A percentile compares a stretch with the other conserved stretches of the same genome.
These are phyloP conservation scores for Paramecium caudatum DNA, from an alignment of 73 alveolate genomes.

Conservation along the genomic window DNA sequence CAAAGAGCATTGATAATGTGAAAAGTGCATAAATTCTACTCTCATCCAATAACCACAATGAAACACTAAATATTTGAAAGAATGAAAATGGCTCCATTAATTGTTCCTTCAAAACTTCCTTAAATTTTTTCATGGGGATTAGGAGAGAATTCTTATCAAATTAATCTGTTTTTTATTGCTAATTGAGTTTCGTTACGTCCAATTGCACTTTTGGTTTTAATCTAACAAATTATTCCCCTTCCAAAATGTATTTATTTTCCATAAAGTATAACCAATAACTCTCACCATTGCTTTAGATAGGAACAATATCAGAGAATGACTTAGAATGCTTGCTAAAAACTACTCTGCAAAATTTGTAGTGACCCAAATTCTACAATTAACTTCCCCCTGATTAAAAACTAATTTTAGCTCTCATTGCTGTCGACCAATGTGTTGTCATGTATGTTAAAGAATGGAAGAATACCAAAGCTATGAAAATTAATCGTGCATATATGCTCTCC, in stretches of 20 bases:
- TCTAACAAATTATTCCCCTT: slow-evolving; percentile 41
- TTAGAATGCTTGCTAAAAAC: slow-evolving; percentile 30
- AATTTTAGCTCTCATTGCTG: slow-evolving; percentile 55
- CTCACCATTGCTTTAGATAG: background rate
- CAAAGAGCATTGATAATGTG: slow-evolving; percentile 91
- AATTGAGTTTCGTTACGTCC: background rate
- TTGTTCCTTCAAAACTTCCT: slow-evolving; percentile 73
- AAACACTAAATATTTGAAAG: slow-evolving; percentile 95
- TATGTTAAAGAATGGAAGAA: slow-evolving; percentile 64
- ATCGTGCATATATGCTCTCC: slow-evolving; percentile 47
- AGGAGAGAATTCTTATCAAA: slow-evolving; percentile 70
- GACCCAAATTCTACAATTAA: background rate
- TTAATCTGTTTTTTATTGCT: background rate
- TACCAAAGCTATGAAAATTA: slow-evolving; percentile 42
- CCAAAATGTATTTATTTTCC: slow-evolving; percentile 70
- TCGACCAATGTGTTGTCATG: slow-evolving; percentile 72
- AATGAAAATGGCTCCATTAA: slow-evolving; percentile 94
- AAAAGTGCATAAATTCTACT: slow-evolving; percentile 95
- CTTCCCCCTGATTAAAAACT: slow-evolving; percentile 70
- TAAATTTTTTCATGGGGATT: slow-evolving; percentile 72
- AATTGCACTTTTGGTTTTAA: slow-evolving; percentile 58
- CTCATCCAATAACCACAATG: slow-evolving; percentile 98
- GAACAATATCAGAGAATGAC: background rate
- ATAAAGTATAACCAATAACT: slow-evolving; percentile 42
- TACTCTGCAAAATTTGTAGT: slow-evolving; percentile 25